These are phyloP conservation scores for Talaromyces thailandensis DNA, from an alignment of 495 filamentous ascomycete genomes.

Conservation along the genomic window DNA sequence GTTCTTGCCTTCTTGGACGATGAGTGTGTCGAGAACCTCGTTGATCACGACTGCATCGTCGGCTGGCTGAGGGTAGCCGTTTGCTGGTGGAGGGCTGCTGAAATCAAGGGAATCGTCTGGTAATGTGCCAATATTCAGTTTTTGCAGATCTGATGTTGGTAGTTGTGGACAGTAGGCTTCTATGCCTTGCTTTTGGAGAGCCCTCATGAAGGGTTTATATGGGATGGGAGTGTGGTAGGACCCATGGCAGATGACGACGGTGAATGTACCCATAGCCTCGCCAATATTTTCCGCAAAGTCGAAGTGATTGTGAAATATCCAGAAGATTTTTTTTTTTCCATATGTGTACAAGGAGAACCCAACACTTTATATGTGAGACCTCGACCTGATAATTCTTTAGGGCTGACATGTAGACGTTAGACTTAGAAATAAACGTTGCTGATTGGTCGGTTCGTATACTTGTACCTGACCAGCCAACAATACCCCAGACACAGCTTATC, in stretches of 20 bases:
- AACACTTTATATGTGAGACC: background rate
- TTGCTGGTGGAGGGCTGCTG: background rate
- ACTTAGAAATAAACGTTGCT: background rate
- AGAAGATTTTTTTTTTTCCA: too few species aligned
- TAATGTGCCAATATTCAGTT: background rate
- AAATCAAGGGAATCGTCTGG: background rate
- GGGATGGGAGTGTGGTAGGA: constrained; percentile 20
- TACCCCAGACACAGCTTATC: background rate
- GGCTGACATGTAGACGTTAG: background rate
- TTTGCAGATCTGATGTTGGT: background rate
- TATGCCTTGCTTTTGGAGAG: background rate
- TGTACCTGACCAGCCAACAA: background rate
- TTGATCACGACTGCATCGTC: background rate
- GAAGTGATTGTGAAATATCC: too few species aligned
- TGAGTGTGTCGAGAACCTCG: background rate
- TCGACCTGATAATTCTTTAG: background rate
- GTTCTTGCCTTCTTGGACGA: background rate
- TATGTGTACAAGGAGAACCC: background rate
- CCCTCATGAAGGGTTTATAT: constrained; percentile 13
- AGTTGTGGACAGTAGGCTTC: background rate
- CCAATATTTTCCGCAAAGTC: too few species aligned
- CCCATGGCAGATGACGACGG: constrained; percentile 17
- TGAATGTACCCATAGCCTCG: background rate
- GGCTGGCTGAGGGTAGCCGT: background rate
- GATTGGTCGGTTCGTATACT: background rate